Evolutionary conservation across 306 rosid species (phyloP).

Genomic region (Leucaena leucocephala): DNA sequence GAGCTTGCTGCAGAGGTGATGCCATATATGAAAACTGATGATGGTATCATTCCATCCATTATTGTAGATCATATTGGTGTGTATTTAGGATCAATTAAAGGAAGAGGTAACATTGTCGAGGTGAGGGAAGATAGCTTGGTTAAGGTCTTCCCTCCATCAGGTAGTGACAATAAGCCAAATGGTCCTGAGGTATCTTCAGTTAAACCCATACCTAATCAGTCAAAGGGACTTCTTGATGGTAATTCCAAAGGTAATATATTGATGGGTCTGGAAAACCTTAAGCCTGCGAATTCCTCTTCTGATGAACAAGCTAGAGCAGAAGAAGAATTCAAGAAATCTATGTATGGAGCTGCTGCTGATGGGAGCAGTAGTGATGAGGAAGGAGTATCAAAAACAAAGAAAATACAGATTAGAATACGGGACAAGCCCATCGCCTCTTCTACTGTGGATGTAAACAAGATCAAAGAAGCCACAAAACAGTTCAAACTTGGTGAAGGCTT

Average conservation of each 20-base stretch:
- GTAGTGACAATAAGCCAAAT: constrained; percentile 54
- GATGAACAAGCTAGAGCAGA: constrained; percentile 95
- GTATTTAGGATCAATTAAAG: constrained; percentile 84
- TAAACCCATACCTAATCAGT: constrained; percentile 48
- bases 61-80: constrained; percentile 93
- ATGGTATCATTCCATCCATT: constrained; percentile 88
- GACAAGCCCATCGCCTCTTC: constrained; percentile 78
- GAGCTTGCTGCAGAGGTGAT: constrained; percentile 94
- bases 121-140: constrained; percentile 90
- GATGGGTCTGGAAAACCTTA: constrained; percentile 74
- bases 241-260: constrained; percentile 53
- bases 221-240: constrained; percentile 54
- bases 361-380: constrained; percentile 99
- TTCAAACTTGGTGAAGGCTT: constrained; percentile 48
- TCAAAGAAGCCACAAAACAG: constrained; percentile 94
- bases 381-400: constrained; percentile 76
- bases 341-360: constrained; percentile 79
- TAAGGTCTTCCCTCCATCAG: constrained; percentile 59
- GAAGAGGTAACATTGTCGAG: constrained; percentile 93
- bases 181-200: constrained; percentile 53
- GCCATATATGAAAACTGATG: constrained; percentile 96
- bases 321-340: constrained; percentile 93
- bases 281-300: constrained; percentile 54
- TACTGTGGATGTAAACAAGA: constrained; percentile 85
- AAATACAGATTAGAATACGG: constrained; percentile 80